Base-by-base conservation (phyloP, 345 rosid species). In the Isatis tinctoria region DNA sequence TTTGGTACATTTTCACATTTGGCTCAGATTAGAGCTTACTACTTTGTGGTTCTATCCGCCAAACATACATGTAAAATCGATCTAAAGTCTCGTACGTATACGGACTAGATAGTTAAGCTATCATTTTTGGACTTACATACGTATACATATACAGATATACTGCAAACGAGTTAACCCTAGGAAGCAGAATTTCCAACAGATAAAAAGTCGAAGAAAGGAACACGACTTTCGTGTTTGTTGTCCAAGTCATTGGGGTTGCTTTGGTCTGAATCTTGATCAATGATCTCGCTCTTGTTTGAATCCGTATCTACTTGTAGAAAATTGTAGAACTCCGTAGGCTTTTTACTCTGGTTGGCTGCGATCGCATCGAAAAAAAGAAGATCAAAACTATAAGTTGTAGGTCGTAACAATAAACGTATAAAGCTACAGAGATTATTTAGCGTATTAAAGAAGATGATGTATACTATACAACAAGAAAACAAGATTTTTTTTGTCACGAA, bases 251-350 rank as follows among this genome's bases (percentile, higher is more conserved):
- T 74, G 43, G 14, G n/a, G 16, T 70, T 76, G 62, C 47, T 74
- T 68, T 52, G 73, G 14, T 65, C 52, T 24, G 82, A 82, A 63
- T 75, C 78, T 67, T 83, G 87, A 72, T 87, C 78, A 28, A 80
- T 83, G 39, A 84, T 79, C 44, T 87, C 93, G 39, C 91, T 87
- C 74, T 58, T 85, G 54, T 79, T 82, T 8, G 89, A 85, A 8
- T 86, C 92, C 0, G 87, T 75, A 63, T 86, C 82, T 54, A 90
- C 83, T 80, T 85, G 90, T 8, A 90, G 88, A 81, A 90, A 90
- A 64, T 90, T 85, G 70, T 87, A 90, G 62, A 90, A 87, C 73
- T 87, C 96, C 3, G 78, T 52, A 20, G 80, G 66, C 43, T 37
- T 69, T 53, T 69, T 45, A 24, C 44, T 56, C 39, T 54, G 66